These are phyloP conservation scores for Fusarium equiseti DNA, from an alignment of 2,329 filamentous ascomycete species.

Conservation along the genomic window DNA sequence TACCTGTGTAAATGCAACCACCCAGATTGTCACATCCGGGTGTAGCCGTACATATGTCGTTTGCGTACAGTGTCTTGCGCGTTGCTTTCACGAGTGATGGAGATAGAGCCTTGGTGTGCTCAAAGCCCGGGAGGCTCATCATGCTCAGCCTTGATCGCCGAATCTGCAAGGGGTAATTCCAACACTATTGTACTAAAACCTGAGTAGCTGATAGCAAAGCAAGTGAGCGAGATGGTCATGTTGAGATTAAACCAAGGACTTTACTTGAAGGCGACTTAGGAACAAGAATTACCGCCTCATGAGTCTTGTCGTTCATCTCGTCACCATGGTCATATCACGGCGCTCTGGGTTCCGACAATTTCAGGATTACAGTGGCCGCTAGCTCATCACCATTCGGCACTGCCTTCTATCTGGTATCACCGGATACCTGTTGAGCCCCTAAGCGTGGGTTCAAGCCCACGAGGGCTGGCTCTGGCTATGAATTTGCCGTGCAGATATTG, in stretches of 20 bases:
- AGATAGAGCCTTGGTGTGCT: conserved; percentile 43
- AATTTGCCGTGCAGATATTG: not conserved
- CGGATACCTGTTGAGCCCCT: not conserved
- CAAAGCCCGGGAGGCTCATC: conserved; percentile 38
- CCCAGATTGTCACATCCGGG: conserved; percentile 8
- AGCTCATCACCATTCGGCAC: not conserved
- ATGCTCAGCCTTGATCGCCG: conserved; percentile 38
- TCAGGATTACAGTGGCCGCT: not conserved
- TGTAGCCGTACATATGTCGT: conserved; percentile 5
- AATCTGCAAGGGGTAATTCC: conserved; percentile 39
- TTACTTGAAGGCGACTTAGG: not conserved
- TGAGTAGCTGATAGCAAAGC: not conserved
- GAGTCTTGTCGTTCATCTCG: not conserved
- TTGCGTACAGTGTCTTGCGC: conserved; percentile 33
- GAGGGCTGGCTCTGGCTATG: not conserved
- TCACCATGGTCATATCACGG: not conserved
- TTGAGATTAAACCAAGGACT: not conserved
- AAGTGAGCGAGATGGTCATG: not conserved
- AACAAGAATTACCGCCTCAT: not conserved
- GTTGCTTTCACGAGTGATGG: conserved; percentile 38
- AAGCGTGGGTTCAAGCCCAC: not conserved
- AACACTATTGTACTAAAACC: conserved; percentile 5
- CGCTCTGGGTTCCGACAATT: not conserved
- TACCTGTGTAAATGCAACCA: not conserved
- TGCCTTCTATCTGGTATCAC: not conserved